These are phyloP conservation scores for Carex cristatella DNA, from an alignment of 176 grass and related monocot genomes.

Conservation along the genomic window DNA sequence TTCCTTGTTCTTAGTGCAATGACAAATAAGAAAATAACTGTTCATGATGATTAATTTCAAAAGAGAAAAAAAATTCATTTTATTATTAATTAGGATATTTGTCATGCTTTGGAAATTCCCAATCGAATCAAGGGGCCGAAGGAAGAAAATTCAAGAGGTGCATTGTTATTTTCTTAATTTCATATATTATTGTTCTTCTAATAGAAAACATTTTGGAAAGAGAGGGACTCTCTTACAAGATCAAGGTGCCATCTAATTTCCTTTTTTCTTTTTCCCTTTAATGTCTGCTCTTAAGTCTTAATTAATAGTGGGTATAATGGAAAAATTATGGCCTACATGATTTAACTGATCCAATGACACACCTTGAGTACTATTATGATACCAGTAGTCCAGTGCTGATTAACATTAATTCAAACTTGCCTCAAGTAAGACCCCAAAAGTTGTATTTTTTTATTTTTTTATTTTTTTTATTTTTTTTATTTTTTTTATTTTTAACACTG, in stretches of 20 bases:
- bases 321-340: background rate
- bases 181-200: background rate
- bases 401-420: background rate
- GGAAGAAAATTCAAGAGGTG: slow-evolving; percentile 88
- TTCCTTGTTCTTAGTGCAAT: background rate
- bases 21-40: background rate
- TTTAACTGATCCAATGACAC: background rate
- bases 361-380: background rate
- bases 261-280: background rate
- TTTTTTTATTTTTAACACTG: background rate
- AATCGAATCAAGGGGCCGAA: slow-evolving; percentile 77
- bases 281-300: background rate
- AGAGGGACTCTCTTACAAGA: background rate
- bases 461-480: background rate
- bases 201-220: background rate
- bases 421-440: background rate
- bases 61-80: background rate
- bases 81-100: slow-evolving; percentile 51
- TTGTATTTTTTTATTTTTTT: background rate
- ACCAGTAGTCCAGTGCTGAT: background rate
- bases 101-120: slow-evolving; percentile 76
- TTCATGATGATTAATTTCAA: background rate
- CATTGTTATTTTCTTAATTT: slow-evolving; percentile 9
- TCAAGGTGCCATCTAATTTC: background rate
- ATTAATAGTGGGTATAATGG: background rate